These are phyloP conservation scores for Hsuehochloa calcarea DNA, from an alignment of 176 grass and related monocot species.

Conservation along the genomic window DNA sequence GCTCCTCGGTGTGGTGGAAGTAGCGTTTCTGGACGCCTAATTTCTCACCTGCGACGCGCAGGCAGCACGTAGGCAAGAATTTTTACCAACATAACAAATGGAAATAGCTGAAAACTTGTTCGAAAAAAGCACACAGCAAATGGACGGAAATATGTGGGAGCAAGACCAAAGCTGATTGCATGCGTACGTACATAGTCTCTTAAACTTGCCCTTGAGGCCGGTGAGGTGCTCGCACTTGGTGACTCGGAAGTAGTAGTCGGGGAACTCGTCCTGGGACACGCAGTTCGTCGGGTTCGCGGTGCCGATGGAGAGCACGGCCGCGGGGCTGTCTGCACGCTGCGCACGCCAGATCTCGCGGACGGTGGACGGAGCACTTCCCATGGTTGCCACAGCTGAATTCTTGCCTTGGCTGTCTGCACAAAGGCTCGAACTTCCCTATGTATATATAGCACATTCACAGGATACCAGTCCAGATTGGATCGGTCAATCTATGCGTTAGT, in stretches of 20 bases:
- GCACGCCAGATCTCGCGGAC: slow-evolving; percentile 18
- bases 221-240: slow-evolving; percentile 80
- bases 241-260: slow-evolving; percentile 64
- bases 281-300: slow-evolving; percentile 56
- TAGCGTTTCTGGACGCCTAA: slow-evolving; percentile 33
- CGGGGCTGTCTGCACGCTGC: slow-evolving; percentile 51
- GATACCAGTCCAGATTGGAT: too few relatives aligned
- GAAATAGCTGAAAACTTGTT: neutral
- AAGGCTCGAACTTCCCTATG: neutral
- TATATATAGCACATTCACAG: neutral
- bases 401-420: neutral
- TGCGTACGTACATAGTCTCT: slow-evolving; percentile 68
- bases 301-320: slow-evolving; percentile 62
- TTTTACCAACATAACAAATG: neutral
- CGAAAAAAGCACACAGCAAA: neutral
- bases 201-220: slow-evolving; percentile 64
- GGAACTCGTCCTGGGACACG: slow-evolving; percentile 62
- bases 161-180: neutral
- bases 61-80: neutral
- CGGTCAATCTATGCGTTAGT: too few relatives aligned
- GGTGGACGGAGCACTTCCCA: neutral
- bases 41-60: slow-evolving; percentile 12
- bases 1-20: slow-evolving; percentile 31
- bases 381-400: neutral
- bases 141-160: neutral